Percentiles rank a stretch among this genome's conserved stretches.
phyloP scores from a whole-genome alignment of 140 eudicot species.

The Senecio squalidus region DNA sequence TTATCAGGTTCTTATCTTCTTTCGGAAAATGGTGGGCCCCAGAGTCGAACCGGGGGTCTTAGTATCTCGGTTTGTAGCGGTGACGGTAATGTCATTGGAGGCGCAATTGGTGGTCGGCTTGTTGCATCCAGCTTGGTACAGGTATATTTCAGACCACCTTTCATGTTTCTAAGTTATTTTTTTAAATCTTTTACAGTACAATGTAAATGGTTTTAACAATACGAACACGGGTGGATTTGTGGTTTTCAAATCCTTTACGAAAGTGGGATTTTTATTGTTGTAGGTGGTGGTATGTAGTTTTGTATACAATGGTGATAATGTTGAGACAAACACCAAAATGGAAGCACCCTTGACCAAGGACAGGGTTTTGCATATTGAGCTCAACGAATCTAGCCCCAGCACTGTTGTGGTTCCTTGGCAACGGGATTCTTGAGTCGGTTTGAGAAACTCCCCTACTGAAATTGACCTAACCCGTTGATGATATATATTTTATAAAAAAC shows the following conservation, averaged over 20 bases:
- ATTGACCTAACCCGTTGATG: conserved; percentile 73
- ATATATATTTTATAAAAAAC: conserved; percentile 2
- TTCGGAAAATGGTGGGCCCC: conserved; percentile 55
- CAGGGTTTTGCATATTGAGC: conserved; percentile 15
- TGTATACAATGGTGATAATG: conserved; percentile 42
- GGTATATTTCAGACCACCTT: conserved; percentile 42
- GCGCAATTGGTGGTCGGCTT: conserved; percentile 78
- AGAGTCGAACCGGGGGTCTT: conserved; percentile 66
- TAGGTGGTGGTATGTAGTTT: conserved; percentile 92
- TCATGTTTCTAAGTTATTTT: neutral
- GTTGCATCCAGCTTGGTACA: conserved; percentile 66
- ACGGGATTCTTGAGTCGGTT: conserved; percentile 23
- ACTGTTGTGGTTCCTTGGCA: conserved; percentile 33
- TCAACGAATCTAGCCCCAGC: conserved; percentile 23
- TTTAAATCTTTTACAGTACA: neutral
- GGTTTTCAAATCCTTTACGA: neutral
- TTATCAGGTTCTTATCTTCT: conserved; percentile 79
- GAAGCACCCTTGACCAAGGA: conserved; percentile 31
- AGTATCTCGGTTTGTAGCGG: conserved; percentile 70
- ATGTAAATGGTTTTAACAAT: neutral
- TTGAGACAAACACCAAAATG: conserved; percentile 36
- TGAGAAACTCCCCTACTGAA: conserved; percentile 50
- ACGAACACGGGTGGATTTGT: neutral
- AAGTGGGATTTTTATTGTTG: conserved; percentile 5
- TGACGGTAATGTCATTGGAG: conserved; percentile 84